Percentiles rank a stretch among this genome's conserved stretches.
phyloP scores from a whole-genome alignment of 2,329 filamentous ascomycete species.

The Penicillium sp. region DNA sequence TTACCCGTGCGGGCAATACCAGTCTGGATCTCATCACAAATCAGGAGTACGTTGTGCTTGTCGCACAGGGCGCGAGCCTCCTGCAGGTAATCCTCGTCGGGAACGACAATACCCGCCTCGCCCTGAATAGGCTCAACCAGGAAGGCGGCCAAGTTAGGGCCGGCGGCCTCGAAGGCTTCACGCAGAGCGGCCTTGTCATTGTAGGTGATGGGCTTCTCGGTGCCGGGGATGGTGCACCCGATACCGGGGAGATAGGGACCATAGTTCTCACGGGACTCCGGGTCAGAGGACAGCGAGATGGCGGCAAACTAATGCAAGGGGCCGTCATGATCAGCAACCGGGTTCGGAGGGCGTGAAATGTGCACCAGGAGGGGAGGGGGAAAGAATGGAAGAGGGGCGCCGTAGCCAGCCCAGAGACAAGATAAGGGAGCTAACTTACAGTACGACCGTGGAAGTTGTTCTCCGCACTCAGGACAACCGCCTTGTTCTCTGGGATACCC shows the following conservation, averaged over 20 bases:
- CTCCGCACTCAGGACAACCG: slow-evolving; percentile 77
- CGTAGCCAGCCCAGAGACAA: not conserved
- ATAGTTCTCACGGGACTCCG: slow-evolving; percentile 95
- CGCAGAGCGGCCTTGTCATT: slow-evolving; percentile 83
- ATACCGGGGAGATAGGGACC: slow-evolving; percentile 92
- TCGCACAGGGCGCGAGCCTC: slow-evolving; percentile 84
- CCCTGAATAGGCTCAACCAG: slow-evolving; percentile 97
- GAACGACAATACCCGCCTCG: slow-evolving; percentile 94
- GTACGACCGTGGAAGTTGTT: slow-evolving; percentile 98
- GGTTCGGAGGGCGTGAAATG: not conserved
- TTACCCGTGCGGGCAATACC: slow-evolving; percentile 93
- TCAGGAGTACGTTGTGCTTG: slow-evolving; percentile 92
- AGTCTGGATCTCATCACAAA: slow-evolving; percentile 98
- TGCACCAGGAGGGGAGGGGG: too few relatives aligned
- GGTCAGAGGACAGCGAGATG: slow-evolving; percentile 92
- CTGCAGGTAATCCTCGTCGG: slow-evolving; percentile 82
- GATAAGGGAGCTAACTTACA: slow-evolving; percentile 58
- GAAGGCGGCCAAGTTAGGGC: slow-evolving; percentile 85
- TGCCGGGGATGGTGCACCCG: slow-evolving; percentile 74
- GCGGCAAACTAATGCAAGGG: slow-evolving; percentile 72
- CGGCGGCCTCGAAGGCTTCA: slow-evolving; percentile 76
- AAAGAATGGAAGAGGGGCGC: too few relatives aligned
- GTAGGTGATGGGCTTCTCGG: slow-evolving; percentile 78
- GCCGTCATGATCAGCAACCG: slow-evolving; percentile 6
- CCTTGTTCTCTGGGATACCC: slow-evolving; percentile 80